Evolutionary conservation across 1,139 yeast species (phyloP).

Genomic region (Yamadazyma aaseri): DNA sequence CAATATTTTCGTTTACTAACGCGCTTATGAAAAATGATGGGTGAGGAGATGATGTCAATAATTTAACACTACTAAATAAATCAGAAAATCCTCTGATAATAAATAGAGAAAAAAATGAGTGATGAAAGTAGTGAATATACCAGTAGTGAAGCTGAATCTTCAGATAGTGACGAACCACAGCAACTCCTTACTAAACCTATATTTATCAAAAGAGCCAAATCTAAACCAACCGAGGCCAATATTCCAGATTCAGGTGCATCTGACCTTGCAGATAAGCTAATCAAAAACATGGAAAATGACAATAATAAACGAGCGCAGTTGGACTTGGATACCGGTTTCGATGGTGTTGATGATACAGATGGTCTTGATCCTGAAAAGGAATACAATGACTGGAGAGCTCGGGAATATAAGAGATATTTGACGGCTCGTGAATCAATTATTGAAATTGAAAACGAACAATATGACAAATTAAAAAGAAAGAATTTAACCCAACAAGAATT

Average conservation of each 20-base stretch:
- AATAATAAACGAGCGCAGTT: neutral
- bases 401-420: conserved; percentile 29
- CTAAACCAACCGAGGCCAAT: conserved; percentile 2
- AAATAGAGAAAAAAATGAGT: conserved; percentile 3
- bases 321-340: conserved; percentile 12
- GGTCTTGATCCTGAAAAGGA: conserved; percentile 36
- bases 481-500: too few species aligned
- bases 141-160: conserved; percentile 5
- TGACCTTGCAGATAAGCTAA: conserved; percentile 3
- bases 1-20: conserved; percentile 4
- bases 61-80: too few species aligned
- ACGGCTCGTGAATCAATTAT: conserved; percentile 23
- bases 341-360: conserved; percentile 42
- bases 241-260: neutral
- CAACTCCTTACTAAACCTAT: conserved; percentile 9
- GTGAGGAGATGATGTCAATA: conserved; percentile 2
- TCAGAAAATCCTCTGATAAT: too few species aligned
- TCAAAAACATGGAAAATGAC: conserved; percentile 11
- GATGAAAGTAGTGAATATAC: conserved; percentile 2
- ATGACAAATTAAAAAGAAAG: conserved; percentile 11
- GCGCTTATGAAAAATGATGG: conserved; percentile 3
- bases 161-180: conserved; percentile 3
- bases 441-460: conserved; percentile 1
- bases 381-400: conserved; percentile 33
- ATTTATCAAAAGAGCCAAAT: conserved; percentile 10